phyloP scores from a whole-genome alignment of 2,329 filamentous ascomycete genomes.

The Paecilomyces formosus region DNA sequence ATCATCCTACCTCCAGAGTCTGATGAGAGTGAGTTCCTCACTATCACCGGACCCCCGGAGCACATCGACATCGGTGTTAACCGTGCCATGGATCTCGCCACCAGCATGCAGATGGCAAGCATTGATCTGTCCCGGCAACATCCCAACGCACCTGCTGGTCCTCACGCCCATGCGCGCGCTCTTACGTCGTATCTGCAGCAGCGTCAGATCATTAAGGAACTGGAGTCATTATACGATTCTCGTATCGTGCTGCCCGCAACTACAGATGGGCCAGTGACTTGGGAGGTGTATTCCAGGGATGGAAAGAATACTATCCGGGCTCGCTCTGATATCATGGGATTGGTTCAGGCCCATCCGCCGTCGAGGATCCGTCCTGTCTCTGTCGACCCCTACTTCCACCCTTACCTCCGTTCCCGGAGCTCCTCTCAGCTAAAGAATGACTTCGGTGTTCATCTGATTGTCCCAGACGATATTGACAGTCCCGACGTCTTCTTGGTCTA shows the following conservation, averaged over 20 bases:
- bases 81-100: slow-evolving; percentile 80
- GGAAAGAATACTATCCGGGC: slow-evolving; percentile 62
- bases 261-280: slow-evolving; percentile 61
- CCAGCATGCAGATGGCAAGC: slow-evolving; percentile 75
- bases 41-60: slow-evolving; percentile 71
- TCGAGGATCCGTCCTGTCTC: slow-evolving; percentile 37
- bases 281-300: slow-evolving; percentile 83
- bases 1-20: slow-evolving; percentile 71
- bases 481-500: slow-evolving; percentile 44
- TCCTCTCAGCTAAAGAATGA: slow-evolving; percentile 31
- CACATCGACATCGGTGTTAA: slow-evolving; percentile 69
- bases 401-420: slow-evolving; percentile 35
- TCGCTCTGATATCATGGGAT: slow-evolving; percentile 42
- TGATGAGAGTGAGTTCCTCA: slow-evolving; percentile 74
- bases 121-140: slow-evolving; percentile 79
- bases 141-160: slow-evolving; percentile 62
- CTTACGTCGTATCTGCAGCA: slow-evolving; percentile 82
- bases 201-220: slow-evolving; percentile 69
- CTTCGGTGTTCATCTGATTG: slow-evolving; percentile 41
- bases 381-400: slow-evolving; percentile 44
- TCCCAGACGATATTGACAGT: slow-evolving; percentile 38
- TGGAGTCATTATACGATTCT: slow-evolving; percentile 75
- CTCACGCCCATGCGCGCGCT: slow-evolving; percentile 72
- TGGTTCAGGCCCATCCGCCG: slow-evolving; percentile 42
- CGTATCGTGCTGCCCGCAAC: slow-evolving; percentile 74